Evolutionary conservation across 345 rosid genomes (phyloP).

Genomic region (Gossypium sturtianum): DNA sequence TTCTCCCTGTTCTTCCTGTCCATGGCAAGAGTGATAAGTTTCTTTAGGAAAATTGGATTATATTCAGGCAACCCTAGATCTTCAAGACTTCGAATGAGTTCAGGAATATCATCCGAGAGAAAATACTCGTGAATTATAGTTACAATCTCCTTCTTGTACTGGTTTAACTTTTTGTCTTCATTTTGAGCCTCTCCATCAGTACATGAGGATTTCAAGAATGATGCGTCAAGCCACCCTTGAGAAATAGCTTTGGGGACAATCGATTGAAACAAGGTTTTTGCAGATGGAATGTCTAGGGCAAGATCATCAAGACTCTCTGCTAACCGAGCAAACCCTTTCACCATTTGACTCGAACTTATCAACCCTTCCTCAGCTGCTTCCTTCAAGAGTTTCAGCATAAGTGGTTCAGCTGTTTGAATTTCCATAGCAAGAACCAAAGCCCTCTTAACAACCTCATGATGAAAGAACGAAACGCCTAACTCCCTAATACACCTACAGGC

Average conservation of each 20-base stretch:
- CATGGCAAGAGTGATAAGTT: slow-evolving; percentile 84
- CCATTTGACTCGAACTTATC: slow-evolving; percentile 94
- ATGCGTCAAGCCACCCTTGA: slow-evolving; percentile 87
- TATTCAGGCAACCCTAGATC: slow-evolving; percentile 71
- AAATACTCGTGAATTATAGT: slow-evolving; percentile 92
- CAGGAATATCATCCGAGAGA: slow-evolving; percentile 95
- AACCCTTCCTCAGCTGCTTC: slow-evolving; percentile 95
- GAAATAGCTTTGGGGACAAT: slow-evolving; percentile 65
- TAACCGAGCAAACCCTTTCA: slow-evolving; percentile 77
- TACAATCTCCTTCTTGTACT: slow-evolving; percentile 71
- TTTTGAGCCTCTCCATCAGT: slow-evolving; percentile 34
- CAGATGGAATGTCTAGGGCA: slow-evolving; percentile 89
- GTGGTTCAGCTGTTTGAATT: slow-evolving; percentile 56
- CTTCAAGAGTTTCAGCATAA: slow-evolving; percentile 63
- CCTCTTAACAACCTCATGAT: slow-evolving; percentile 98
- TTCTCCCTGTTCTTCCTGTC: slow-evolving; percentile 98
- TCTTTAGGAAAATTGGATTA: slow-evolving; percentile 82
- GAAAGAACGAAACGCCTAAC: slow-evolving; percentile 86
- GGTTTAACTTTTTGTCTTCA: slow-evolving; percentile 49
- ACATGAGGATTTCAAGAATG: slow-evolving; percentile 36
- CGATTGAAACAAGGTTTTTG: slow-evolving; percentile 52
- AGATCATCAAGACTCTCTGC: slow-evolving; percentile 94
- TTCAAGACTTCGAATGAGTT: slow-evolving; percentile 78
- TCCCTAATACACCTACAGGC: slow-evolving; percentile 97
- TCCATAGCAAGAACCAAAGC: slow-evolving; percentile 90